phyloP scores from a whole-genome alignment of 257 asterid species.

The Nicotiana noctiflora region DNA sequence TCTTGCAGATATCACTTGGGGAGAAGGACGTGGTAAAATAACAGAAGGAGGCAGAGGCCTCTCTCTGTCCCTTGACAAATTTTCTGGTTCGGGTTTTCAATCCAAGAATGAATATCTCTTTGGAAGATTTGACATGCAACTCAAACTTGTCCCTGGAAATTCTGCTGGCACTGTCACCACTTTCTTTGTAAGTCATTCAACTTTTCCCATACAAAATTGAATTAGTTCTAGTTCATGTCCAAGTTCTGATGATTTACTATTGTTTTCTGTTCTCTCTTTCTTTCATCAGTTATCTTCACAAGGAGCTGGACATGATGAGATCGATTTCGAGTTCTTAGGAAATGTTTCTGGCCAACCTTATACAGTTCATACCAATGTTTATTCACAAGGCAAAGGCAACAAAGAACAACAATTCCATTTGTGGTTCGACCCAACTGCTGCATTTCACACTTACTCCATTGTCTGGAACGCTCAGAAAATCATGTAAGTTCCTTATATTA shows the following conservation, averaged over 20 bases:
- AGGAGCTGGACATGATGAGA: slow-evolving; percentile 43
- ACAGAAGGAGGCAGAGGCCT: slow-evolving; percentile 34
- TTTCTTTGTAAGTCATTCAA: slow-evolving; percentile 33
- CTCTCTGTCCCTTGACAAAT: slow-evolving; percentile 43
- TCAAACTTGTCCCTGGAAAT: slow-evolving; percentile 56
- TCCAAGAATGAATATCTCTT: slow-evolving; percentile 35
- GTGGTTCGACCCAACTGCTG: slow-evolving; percentile 49
- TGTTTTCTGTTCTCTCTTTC: too few relatives aligned
- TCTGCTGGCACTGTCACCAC: slow-evolving; percentile 77
- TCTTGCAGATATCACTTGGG: slow-evolving; percentile 35
- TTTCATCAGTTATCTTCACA: slow-evolving; percentile 22
- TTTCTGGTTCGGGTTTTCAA: slow-evolving; percentile 55
- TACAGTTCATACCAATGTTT: slow-evolving; percentile 51
- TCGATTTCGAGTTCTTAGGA: slow-evolving; percentile 57
- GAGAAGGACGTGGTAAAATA: slow-evolving; percentile 37
- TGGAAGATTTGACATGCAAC: slow-evolving; percentile 50
- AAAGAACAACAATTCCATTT: slow-evolving; percentile 53
- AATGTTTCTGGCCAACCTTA: slow-evolving; percentile 46
- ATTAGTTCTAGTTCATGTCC: too few relatives aligned
- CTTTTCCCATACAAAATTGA: neutral
- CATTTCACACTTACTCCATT: slow-evolving; percentile 52
- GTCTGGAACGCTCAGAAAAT: slow-evolving; percentile 47
- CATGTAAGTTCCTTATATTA: slow-evolving; percentile 22
- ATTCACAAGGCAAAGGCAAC: slow-evolving; percentile 33
- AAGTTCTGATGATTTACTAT: too few relatives aligned